A percentile compares a stretch with the other conserved stretches of the same genome.
Evolutionary conservation across 176 grass and related monocot species (phyloP).

Genomic region (Triticum turgidum): DNA sequence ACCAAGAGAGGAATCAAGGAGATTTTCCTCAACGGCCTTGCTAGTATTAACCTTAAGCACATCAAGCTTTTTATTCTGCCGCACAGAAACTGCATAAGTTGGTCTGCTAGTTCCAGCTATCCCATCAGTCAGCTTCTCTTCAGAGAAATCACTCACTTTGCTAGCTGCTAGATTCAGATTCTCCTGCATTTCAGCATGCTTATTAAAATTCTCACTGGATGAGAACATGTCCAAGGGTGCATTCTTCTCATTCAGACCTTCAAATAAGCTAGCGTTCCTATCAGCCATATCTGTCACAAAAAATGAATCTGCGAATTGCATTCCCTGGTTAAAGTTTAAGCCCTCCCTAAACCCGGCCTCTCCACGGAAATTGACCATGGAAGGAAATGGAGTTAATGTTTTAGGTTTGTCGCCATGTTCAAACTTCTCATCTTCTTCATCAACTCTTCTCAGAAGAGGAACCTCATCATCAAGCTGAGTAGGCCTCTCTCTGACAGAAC

Average conservation of each 20-base stretch:
- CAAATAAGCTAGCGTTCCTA: conserved; percentile 28
- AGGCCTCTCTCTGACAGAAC: conserved; percentile 30
- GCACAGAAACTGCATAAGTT: neutral
- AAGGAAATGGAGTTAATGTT: conserved; percentile 45
- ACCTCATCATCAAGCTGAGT: conserved; percentile 43
- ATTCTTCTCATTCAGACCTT: conserved; percentile 29
- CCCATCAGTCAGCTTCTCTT: conserved; percentile 22
- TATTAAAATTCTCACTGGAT: conserved; percentile 25
- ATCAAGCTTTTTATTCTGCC: neutral
- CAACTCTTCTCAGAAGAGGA: conserved; percentile 40
- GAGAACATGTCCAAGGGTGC: conserved; percentile 27
- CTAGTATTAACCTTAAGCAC: conserved; percentile 21
- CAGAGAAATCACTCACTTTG: conserved; percentile 17
- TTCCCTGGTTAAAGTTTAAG: conserved; percentile 14
- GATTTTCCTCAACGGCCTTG: conserved; percentile 24
- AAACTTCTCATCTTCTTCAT: conserved; percentile 39
- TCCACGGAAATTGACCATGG: conserved; percentile 34
- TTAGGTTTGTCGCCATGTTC: neutral
- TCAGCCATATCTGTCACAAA: conserved; percentile 28
- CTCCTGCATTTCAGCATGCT: conserved; percentile 28
- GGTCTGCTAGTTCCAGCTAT: conserved; percentile 28
- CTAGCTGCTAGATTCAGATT: conserved; percentile 22
- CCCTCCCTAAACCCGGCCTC: neutral
- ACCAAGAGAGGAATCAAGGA: conserved; percentile 48
- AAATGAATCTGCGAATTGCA: conserved; percentile 26